Conservation (phyloP, 164 flowering plant species). For the Chimonanthus salicifolius region DNA sequence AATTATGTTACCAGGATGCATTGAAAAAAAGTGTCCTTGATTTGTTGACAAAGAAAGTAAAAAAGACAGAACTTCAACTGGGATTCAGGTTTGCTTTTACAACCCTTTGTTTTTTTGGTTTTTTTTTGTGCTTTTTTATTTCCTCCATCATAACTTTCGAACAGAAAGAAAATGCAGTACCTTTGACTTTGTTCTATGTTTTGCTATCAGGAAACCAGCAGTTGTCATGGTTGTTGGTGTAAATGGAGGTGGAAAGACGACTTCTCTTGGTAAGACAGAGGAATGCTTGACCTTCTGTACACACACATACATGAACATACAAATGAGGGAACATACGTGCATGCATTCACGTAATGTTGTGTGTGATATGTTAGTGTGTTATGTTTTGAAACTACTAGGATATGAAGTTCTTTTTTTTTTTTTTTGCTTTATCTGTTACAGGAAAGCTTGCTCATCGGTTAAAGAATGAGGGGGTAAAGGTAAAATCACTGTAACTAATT, state of each 20-base stretch:
- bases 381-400: background rate
- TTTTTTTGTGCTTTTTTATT: background rate
- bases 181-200: background rate
- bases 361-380: background rate
- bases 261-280: slow-evolving; percentile 72
- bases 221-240: slow-evolving; percentile 95
- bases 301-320: no score
- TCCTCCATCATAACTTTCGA: background rate
- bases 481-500: slow-evolving; percentile 18
- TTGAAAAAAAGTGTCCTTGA: slow-evolving; percentile 80
- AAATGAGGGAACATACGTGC: no score
- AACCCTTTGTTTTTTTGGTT: background rate
- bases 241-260: slow-evolving; percentile 99
- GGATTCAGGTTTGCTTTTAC: slow-evolving; percentile 61
- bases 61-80: slow-evolving; percentile 77
- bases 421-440: slow-evolving; percentile 29
- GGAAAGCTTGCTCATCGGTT: slow-evolving; percentile 90
- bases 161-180: background rate
- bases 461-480: slow-evolving; percentile 88
- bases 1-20: slow-evolving; percentile 53
- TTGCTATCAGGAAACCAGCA: slow-evolving; percentile 67
- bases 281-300: background rate
- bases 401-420: slow-evolving; percentile 1
- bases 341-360: no score
- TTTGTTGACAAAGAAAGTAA: slow-evolving; percentile 56